Evolutionary conservation across 345 rosid species (phyloP).

Genomic region (Rhizophora apiculata): DNA sequence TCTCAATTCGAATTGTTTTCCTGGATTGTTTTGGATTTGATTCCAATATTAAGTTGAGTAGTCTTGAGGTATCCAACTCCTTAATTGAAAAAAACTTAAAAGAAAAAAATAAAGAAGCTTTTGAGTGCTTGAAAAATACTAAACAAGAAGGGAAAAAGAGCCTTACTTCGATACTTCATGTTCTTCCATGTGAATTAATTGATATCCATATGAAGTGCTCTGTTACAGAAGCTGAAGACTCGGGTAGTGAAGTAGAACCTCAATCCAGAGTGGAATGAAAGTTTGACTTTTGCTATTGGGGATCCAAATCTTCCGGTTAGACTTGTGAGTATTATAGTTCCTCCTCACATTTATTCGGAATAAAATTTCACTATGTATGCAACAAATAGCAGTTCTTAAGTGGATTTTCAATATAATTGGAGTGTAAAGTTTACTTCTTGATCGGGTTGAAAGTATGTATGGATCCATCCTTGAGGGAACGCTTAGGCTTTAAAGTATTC

Average conservation of each 20-base stretch:
- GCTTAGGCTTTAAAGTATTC: too few species aligned
- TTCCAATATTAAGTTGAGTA: too few species aligned
- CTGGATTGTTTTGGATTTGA: too few species aligned
- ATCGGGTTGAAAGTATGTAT: neutral
- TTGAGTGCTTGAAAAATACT: too few species aligned
- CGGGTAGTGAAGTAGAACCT: constrained; percentile 50
- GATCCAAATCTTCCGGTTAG: constrained; percentile 61
- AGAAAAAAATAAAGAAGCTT: too few species aligned
- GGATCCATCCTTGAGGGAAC: too few species aligned
- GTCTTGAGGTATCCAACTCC: too few species aligned
- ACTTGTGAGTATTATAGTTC: constrained; percentile 44
- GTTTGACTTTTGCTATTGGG: constrained; percentile 57
- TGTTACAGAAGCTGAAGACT: constrained; percentile 72
- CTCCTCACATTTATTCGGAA: neutral
- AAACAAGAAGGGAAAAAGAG: neutral
- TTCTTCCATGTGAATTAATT: neutral
- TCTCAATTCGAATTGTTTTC: neutral
- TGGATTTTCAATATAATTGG: neutral
- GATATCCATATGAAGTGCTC: neutral
- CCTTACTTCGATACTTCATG: neutral
- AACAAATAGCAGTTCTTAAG: neutral
- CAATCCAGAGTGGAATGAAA: constrained; percentile 89
- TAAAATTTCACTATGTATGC: too few species aligned
- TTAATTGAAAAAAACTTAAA: too few species aligned
- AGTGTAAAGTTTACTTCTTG: neutral